Percentiles rank a stretch among this genome's conserved stretches.
Conservation (phyloP, 108 stramenopile species). For the Discostella pseudostelligera region DNA sequence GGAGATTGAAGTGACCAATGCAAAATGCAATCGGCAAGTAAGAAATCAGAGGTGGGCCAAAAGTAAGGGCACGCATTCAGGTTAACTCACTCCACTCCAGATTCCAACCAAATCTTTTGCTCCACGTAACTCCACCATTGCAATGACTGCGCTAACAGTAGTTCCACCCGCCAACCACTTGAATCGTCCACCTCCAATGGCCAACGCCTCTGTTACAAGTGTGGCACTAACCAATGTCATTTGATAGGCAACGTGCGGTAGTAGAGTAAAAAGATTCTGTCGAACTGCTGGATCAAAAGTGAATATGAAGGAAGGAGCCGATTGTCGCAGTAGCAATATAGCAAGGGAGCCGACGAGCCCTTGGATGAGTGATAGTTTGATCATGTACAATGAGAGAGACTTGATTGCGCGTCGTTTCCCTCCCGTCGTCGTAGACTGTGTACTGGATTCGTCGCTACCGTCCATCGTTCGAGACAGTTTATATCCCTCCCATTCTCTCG, state of each 20-base stretch:
- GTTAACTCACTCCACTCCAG: conserved; percentile 36
- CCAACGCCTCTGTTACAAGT: conserved; percentile 45
- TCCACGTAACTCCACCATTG: conserved; percentile 37
- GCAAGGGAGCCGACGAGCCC: conserved; percentile 17
- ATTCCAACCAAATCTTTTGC: conserved; percentile 51
- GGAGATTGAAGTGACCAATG: background rate
- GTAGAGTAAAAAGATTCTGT: conserved; percentile 7
- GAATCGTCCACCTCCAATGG: conserved; percentile 48
- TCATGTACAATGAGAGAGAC: conserved; percentile 13
- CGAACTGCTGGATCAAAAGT: conserved; percentile 31
- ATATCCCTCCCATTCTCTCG: conserved; percentile 37
- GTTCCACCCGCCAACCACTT: conserved; percentile 48
- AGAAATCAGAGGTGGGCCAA: background rate
- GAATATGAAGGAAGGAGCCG: conserved; percentile 18
- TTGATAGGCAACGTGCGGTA: conserved; percentile 42
- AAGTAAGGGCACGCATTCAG: background rate
- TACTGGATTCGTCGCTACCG: conserved; percentile 9
- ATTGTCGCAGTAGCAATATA: conserved; percentile 20
- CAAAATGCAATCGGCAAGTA: background rate
- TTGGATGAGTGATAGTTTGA: conserved; percentile 40
- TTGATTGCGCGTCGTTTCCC: conserved; percentile 6
- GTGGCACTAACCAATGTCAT: conserved; percentile 39
- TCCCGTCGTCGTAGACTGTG: background rate
- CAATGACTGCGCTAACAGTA: conserved; percentile 33
- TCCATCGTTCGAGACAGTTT: background rate